Evolutionary conservation across 1,284 basidiomycete genomes (phyloP), one percentile per base, ranked within the genome.

Genomic region (Melanopsichium pennsylvanicum): DNA sequence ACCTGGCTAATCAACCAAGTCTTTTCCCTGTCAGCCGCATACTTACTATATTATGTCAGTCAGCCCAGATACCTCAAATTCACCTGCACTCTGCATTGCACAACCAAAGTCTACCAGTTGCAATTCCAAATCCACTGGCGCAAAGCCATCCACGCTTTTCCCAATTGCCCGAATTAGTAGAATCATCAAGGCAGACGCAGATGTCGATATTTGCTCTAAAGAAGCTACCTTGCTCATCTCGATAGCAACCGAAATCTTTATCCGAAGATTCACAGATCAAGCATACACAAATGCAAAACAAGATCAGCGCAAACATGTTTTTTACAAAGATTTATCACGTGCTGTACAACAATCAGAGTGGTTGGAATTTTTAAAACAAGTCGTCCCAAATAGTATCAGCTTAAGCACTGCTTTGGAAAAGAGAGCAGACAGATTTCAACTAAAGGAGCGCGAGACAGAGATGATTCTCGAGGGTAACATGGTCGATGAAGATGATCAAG

Each of bases 181-280:
- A 32, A 76, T 76, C 50, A 75, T 76, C 67, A 76, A 76, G 46
- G 74, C 75, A 12, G 75, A 76, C 29, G 66, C 52, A 19, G 70
- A 74, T 23, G 68, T 76, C 16, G 75, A 76, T 33, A 75, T 75
- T 26, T 76, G 75, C 67, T 71, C 70, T 25, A 69, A 70, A 29
- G 75, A 76, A 57, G 75, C 75, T 12, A 72, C 64, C 9, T 75
- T 76, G 25, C 55, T 75, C 33, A 75, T 76, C 50, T 69, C 60
- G 25, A 43, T 61, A 6, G 75, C 75, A 15, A 75, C 75, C 32
- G 75, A 76, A 47, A 32, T 75, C 25, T 76, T 76, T 33, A 33
- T 76, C 45, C 69, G 61, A 26, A 70, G 68, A 41, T 57, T 76
- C 39, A 66, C 63, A 9, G 73, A 76, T 39, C 60, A 72, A 32